These are phyloP conservation scores for Verticillium alfalfae DNA, from an alignment of 2,329 filamentous ascomycete genomes.

Conservation along the genomic window DNA sequence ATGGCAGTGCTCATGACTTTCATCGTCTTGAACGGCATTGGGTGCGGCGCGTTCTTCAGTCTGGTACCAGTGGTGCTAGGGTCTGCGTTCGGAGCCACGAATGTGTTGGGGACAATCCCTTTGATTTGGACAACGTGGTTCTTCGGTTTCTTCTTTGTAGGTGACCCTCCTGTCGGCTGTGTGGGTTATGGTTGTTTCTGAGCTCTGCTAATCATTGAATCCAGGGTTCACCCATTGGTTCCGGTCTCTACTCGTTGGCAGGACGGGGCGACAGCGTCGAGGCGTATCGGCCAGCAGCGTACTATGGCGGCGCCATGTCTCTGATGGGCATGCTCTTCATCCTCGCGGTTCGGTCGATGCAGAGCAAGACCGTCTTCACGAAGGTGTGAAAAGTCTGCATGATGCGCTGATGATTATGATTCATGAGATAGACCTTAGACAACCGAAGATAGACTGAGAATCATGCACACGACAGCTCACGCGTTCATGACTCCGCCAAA, in stretches of 20 bases:
- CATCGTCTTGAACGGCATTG: conserved; percentile 19
- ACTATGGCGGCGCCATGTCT: conserved; percentile 19
- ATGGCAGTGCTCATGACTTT: conserved; percentile 15
- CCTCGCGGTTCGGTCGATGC: not conserved
- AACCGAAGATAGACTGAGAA: too few relatives aligned
- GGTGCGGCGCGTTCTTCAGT: conserved; percentile 21
- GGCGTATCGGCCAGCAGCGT: conserved; percentile 17
- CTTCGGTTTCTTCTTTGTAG: conserved; percentile 20
- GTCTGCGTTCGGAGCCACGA: conserved; percentile 14
- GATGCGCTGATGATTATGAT: not conserved
- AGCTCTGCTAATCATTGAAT: not conserved
- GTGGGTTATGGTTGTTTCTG: too few relatives aligned
- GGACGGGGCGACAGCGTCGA: conserved; percentile 9
- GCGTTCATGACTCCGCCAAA: not conserved
- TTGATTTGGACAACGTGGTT: conserved; percentile 20
- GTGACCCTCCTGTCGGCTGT: not conserved
- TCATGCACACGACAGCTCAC: too few relatives aligned
- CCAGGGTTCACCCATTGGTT: conserved; percentile 20
- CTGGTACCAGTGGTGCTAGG: conserved; percentile 16
- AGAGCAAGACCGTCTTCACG: not conserved
- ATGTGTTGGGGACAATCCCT: conserved; percentile 18
- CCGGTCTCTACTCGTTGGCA: conserved; percentile 16
- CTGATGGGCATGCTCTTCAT: conserved; percentile 6
- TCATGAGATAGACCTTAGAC: too few relatives aligned
- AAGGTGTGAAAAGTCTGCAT: not conserved